phyloP scores from a whole-genome alignment of 1,284 basidiomycete genomes.

The Tylopilus sp. region DNA sequence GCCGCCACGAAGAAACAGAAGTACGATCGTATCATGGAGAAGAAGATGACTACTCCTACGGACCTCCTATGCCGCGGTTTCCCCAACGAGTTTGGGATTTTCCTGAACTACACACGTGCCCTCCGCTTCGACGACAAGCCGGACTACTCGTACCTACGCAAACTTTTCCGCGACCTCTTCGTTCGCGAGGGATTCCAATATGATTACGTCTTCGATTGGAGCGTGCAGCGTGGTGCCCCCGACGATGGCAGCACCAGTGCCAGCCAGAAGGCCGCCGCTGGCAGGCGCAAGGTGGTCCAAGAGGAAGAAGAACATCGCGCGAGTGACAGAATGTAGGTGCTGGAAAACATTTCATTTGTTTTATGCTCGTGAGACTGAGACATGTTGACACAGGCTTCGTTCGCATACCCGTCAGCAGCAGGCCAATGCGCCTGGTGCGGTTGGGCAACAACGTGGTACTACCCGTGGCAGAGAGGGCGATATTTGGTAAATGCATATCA shows the following conservation, averaged over 20 bases:
- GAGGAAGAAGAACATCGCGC: constrained; percentile 74
- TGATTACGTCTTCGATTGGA: constrained; percentile 98
- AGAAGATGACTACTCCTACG: constrained; percentile 98
- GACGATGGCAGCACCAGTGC: constrained; percentile 58
- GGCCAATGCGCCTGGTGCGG: constrained; percentile 49
- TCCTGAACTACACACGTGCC: constrained; percentile 95
- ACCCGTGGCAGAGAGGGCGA: constrained; percentile 60
- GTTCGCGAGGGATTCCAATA: constrained; percentile 97
- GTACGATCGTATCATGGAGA: constrained; percentile 99
- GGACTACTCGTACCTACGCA: constrained; percentile 96
- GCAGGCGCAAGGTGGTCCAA: constrained; percentile 70
- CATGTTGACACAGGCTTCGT: constrained; percentile 53
- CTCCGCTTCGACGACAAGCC: constrained; percentile 98
- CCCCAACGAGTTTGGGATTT: constrained; percentile 96
- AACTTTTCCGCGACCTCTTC: constrained; percentile 96
- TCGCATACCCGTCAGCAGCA: constrained; percentile 79
- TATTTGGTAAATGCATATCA: constrained; percentile 59
- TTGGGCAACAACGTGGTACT: constrained; percentile 55
- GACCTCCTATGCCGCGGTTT: constrained; percentile 94
- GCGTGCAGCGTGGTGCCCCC: constrained; percentile 72
- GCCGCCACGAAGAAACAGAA: constrained; percentile 99
- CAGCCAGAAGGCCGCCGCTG: constrained; percentile 54
- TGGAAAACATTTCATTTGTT: constrained; percentile 27
- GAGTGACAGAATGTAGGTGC: constrained; percentile 72
- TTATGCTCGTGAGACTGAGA: constrained; percentile 16